Percentiles rank a stretch among this genome's conserved stretches.
Conservation (phyloP, 1,139 yeast genomes). For the Debaryomycetaceae sp. region DNA sequence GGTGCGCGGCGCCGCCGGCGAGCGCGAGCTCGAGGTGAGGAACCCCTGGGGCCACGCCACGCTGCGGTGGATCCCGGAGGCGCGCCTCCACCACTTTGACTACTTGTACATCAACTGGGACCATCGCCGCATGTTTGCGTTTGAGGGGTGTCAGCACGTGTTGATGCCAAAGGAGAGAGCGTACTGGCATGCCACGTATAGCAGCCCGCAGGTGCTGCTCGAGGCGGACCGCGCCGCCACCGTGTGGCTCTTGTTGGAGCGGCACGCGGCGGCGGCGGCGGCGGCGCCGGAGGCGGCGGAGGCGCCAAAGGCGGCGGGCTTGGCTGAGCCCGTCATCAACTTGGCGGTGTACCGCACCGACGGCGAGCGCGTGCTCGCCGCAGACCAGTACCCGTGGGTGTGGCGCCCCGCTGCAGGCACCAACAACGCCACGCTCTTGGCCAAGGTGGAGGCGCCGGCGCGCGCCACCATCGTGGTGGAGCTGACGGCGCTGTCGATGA, state of each 20-base stretch:
- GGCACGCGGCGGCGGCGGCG: too few species aligned
- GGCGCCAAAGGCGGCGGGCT: too few species aligned
- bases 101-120: constrained; percentile 71
- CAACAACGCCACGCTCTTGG: constrained; percentile 25
- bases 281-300: too few species aligned
- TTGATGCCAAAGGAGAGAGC: too few species aligned
- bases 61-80: constrained; percentile 11
- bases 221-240: constrained; percentile 12
- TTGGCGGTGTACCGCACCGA: constrained; percentile 27
- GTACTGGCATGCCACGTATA: constrained; percentile 13
- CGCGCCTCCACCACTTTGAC: constrained; percentile 45
- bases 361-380: constrained; percentile 30
- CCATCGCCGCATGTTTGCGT: constrained; percentile 26
- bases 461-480: constrained; percentile 24
- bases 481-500: constrained; percentile 13
- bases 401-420: constrained; percentile 18
- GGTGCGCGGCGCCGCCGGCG: constrained; percentile 18
- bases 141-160: constrained; percentile 12
- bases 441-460: constrained; percentile 19
- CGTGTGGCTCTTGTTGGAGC: constrained; percentile 51
- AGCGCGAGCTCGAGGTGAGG: constrained; percentile 30
- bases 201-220: constrained; percentile 48
- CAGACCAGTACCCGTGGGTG: constrained; percentile 24
- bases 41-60: constrained; percentile 49
- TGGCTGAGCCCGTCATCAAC: constrained; percentile 21